Base-by-base conservation (phyloP, 2,329 filamentous ascomycete species). In the Ophiostoma sp. region DNA sequence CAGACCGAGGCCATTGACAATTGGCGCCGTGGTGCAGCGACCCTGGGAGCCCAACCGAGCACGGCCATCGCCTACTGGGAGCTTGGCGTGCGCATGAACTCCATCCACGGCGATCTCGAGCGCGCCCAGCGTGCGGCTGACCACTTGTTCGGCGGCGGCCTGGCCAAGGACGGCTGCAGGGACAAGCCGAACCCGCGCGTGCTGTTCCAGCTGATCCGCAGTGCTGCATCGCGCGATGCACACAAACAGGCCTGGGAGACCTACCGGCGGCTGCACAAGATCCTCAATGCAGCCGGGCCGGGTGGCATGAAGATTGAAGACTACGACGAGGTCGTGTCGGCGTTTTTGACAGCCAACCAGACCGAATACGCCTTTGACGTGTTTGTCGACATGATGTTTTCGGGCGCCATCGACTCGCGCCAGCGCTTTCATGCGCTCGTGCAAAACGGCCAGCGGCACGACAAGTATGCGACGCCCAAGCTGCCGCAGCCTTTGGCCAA, bases 341-440 rank as follows among this genome's bases (percentile, higher is more conserved):
- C 86, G 64, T 92, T 96, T 75, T 80, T 97, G 35, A 83, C 88
- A 31, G 84, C 87, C 7, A 86, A 87, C 69, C 83, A 89, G 71
- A 83, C 87, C 6, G 85, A 90, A 72, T 84, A 89, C 72, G 92
- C 91, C 0, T 83, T 94, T 69, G 86, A 87, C 69, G 87, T 92
- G 0, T 96, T 96, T 78, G 91, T 90, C 74, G 92, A 97, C 77
- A 96, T 97, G 93, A 93, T 96, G 88, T 86, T 87, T 71, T 85
- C 86, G 4, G 85, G 85, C 5, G 77, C 81, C 64, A 78, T 87
- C 69, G 81, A 86, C 70, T 76, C 86, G 67, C 80, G 80, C 68
- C 80, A 80, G 71, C 76, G 67, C 31, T n/a, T 23, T 1, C 33
- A 60, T n/a, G 48, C 33, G 20, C 33, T 6, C 10, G 8, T 62